A percentile compares a stretch with the other conserved stretches of the same genome.
These are phyloP conservation scores for Amesomyces nigricolor DNA, from an alignment of 2,329 filamentous ascomycete species.

Conservation along the genomic window DNA sequence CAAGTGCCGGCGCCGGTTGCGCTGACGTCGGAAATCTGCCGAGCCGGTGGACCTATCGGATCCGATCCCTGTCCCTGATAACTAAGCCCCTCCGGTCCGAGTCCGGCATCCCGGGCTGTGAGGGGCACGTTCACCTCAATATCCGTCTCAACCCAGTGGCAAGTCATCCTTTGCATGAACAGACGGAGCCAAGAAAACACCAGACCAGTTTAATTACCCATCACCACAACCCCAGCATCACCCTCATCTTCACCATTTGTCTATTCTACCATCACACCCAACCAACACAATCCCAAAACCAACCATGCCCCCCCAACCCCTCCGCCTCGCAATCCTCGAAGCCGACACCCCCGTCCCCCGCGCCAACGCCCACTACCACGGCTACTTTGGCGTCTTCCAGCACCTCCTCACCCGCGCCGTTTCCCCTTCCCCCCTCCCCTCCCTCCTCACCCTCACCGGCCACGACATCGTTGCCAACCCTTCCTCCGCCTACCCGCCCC, in stretches of 20 bases:
- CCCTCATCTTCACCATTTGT: constrained; percentile 23
- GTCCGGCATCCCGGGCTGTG: constrained; percentile 1
- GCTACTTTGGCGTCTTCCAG: constrained; percentile 67
- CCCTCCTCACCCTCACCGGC: constrained; percentile 52
- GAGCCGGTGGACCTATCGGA: background rate
- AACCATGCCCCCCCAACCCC: constrained; percentile 31
- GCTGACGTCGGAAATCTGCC: background rate
- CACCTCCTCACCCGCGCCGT: constrained; percentile 52
- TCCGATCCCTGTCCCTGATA: background rate
- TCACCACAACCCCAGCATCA: constrained; percentile 19
- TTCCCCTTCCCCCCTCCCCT: constrained; percentile 39
- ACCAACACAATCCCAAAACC: background rate
- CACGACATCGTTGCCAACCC: constrained; percentile 66
- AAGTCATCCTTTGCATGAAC: too few species aligned
- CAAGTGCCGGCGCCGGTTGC: constrained; percentile 2
- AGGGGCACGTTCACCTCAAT: too few species aligned
- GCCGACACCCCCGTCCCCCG: constrained; percentile 69
- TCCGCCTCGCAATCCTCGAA: constrained; percentile 83
- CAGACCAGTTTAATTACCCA: too few species aligned
- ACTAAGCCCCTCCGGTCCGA: background rate
- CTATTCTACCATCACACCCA: constrained; percentile 12
- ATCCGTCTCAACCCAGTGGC: too few species aligned
- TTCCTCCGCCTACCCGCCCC: constrained; percentile 57
- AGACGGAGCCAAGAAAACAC: too few species aligned
- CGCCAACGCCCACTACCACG: constrained; percentile 58